Evolutionary conservation across 2,329 filamentous ascomycete genomes (phyloP), one percentile per base, ranked within the genome.

Genomic region (Fusarium subglutinans): DNA sequence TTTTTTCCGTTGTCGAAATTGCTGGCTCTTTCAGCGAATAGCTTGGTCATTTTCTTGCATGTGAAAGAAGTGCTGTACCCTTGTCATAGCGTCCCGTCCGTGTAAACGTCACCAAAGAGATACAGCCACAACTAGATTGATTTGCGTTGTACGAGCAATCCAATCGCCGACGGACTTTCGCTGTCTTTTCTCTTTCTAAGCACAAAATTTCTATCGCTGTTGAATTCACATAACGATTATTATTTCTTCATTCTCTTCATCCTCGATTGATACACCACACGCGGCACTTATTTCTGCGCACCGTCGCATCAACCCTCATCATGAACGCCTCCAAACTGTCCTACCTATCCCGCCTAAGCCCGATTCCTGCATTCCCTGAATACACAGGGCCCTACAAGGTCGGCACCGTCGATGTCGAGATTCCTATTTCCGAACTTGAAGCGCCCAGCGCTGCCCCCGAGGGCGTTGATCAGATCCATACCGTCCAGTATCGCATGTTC

Each of bases 401-500:
- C 45, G 91, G 92, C 33, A 92, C 90, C 18, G 86, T 92, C 79
- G 94, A 97, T 78, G 87, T 96, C 73, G 94, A 97, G 83, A 89
- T 97, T 22, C 93, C 94, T 48, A 86, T 92, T 15, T 85, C 87
- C 35, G 87, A 90, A 54, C 83, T 92, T 11, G 80, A 86, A 5
- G 85, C 88, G 3, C 89, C 91, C 0, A 85, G 87, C 28, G 84
- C 87, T 8, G 81, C 85, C 13, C 89, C 90, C 11, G 84, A 86
- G 13, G 86, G 87, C 56, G 87, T 90, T 10, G 82, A 83, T 63
- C 85, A 86, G 50, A 90, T 95, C 51, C 85, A 90, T 26, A 97
- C 94, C 2, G 86, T 97, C 33, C 91, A 93, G 64, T 96, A 94
- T 81, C 90, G 94, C 71, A 87, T 97, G 66, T 97, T 94, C 83